Evolutionary conservation across 2,329 filamentous ascomycete species (phyloP).

Genomic region (Phaeomoniella chlamydospora): DNA sequence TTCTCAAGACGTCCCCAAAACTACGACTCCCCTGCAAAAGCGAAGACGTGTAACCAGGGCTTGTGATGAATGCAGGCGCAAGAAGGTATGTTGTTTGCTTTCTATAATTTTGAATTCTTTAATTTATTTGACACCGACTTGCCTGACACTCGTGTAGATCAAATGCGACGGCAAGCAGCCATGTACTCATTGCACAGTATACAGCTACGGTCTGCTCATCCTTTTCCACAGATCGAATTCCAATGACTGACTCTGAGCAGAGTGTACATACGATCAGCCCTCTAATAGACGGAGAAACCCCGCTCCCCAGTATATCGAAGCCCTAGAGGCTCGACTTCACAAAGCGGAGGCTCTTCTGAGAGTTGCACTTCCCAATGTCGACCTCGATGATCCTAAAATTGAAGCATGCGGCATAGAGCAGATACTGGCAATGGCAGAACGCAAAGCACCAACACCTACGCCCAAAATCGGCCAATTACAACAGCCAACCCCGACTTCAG

Average conservation of each 20-base stretch:
- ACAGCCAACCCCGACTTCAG: conserved; percentile 10
- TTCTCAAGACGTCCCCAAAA: conserved; percentile 9
- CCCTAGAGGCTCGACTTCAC: conserved; percentile 67
- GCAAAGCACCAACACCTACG: conserved; percentile 5
- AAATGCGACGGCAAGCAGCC: conserved; percentile 63
- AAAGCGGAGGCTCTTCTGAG: conserved; percentile 69
- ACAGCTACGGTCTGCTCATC: conserved; percentile 91
- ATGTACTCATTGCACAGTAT: conserved; percentile 92
- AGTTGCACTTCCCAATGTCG: conserved; percentile 68
- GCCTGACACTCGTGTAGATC: background rate
- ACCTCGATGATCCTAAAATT: conserved; percentile 71
- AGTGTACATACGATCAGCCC: conserved; percentile 91
- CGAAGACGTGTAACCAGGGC: conserved; percentile 64
- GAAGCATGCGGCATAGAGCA: conserved; percentile 64
- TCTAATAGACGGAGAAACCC: conserved; percentile 84
- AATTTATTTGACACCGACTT: no score
- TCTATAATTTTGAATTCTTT: background rate
- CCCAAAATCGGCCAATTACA: conserved; percentile 6
- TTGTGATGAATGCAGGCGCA: conserved; percentile 69
- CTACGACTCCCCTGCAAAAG: conserved; percentile 51
- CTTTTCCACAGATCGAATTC: conserved; percentile 4
- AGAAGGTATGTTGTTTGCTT: conserved; percentile 60
- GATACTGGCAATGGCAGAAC: conserved; percentile 27
- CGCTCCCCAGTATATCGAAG: conserved; percentile 84
- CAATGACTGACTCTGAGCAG: no score